A percentile compares a stretch with the other conserved stretches of the same genome.
These are phyloP conservation scores for Ceratorhiza oryzae-sativae DNA, from an alignment of 1,284 basidiomycete genomes.

Conservation along the genomic window DNA sequence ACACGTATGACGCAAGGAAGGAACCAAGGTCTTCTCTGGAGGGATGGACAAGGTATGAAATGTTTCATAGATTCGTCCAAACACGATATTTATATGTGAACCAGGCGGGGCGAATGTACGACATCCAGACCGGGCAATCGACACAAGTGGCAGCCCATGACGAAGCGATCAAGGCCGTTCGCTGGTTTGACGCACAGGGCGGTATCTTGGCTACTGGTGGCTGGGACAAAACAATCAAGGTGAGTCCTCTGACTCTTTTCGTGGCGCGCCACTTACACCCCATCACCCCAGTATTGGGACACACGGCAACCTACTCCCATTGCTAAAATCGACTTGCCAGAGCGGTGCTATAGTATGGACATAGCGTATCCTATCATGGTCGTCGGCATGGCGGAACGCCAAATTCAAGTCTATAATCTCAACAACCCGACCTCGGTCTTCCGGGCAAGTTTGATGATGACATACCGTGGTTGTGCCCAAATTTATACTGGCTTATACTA, in stretches of 20 bases:
- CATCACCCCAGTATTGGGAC: constrained; percentile 85
- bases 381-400: constrained; percentile 91
- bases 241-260: constrained; percentile 47
- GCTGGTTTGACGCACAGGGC: constrained; percentile 73
- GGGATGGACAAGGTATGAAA: constrained; percentile 75
- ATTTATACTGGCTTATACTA: constrained; percentile 47
- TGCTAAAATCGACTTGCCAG: constrained; percentile 80
- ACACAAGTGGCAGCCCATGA: constrained; percentile 84
- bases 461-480: not conserved
- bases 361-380: constrained; percentile 87
- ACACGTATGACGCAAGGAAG: constrained; percentile 60
- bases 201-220: constrained; percentile 84
- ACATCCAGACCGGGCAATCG: constrained; percentile 74
- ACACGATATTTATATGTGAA: not conserved
- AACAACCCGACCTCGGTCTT: constrained; percentile 77
- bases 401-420: constrained; percentile 89
- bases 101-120: constrained; percentile 75
- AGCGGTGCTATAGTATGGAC: constrained; percentile 90
- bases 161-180: constrained; percentile 77
- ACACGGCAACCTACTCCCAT: constrained; percentile 75
- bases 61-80: not conserved
- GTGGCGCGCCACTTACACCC: not conserved
- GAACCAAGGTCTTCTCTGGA: constrained; percentile 82
- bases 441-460: constrained; percentile 60
- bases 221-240: constrained; percentile 93